A percentile compares a stretch with the other conserved stretches of the same genome.
These are phyloP conservation scores for Epichloe scottii DNA, from an alignment of 2,329 filamentous ascomycete species.

Conservation along the genomic window DNA sequence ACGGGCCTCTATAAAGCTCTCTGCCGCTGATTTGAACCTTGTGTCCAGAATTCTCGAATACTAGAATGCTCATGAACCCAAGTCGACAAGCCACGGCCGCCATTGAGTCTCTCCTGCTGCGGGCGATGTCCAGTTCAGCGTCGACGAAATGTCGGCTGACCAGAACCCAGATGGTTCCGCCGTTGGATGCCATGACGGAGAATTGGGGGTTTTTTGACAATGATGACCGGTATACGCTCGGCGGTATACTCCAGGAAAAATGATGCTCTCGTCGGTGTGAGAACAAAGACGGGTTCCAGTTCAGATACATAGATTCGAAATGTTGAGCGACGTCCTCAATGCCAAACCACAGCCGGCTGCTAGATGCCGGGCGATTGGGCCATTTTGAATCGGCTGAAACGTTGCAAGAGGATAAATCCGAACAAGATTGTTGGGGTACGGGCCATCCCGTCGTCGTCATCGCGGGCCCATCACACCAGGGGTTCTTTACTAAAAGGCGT, in stretches of 20 bases:
- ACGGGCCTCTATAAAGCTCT: slow-evolving; percentile 63
- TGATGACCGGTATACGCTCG: slow-evolving; percentile 36
- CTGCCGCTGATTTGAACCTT: slow-evolving; percentile 64
- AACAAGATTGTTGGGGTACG: slow-evolving; percentile 4
- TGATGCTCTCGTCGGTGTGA: slow-evolving; percentile 74
- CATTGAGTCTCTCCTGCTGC: slow-evolving; percentile 27
- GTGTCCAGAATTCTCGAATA: slow-evolving; percentile 60
- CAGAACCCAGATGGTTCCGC: slow-evolving; percentile 67
- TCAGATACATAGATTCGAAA: slow-evolving; percentile 92
- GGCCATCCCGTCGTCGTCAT: slow-evolving; percentile 33
- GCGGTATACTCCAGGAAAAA: slow-evolving; percentile 64
- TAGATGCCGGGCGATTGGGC: slow-evolving; percentile 6
- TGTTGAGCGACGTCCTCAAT: slow-evolving; percentile 79
- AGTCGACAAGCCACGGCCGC: slow-evolving; percentile 39
- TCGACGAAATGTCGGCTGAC: slow-evolving; percentile 77
- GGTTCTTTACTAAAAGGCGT: slow-evolving; percentile 81
- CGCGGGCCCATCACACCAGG: slow-evolving; percentile 74
- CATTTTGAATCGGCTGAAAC: not conserved
- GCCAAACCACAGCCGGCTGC: slow-evolving; percentile 89
- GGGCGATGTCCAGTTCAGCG: slow-evolving; percentile 45
- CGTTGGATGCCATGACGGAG: slow-evolving; percentile 45
- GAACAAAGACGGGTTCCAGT: slow-evolving; percentile 90
- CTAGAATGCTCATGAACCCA: slow-evolving; percentile 79
- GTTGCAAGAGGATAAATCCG: slow-evolving; percentile 3
- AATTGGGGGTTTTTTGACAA: slow-evolving; percentile 60